Evolutionary conservation across 306 rosid genomes (phyloP).

Genomic region (Sphenostylis stenocarpa): DNA sequence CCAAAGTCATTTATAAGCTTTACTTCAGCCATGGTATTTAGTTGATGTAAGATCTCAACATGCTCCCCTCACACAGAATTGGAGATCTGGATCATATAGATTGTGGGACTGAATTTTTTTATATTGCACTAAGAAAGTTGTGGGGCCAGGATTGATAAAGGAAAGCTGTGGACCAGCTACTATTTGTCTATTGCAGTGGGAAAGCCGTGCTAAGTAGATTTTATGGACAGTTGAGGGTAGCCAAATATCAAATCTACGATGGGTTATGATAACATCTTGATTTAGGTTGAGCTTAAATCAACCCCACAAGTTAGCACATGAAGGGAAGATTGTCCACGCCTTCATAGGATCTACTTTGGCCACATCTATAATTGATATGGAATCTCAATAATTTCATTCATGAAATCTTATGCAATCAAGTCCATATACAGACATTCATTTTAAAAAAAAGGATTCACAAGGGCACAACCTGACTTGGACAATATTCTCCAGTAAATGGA

Average conservation of each 20-base stretch:
- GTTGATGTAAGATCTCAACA: not conserved
- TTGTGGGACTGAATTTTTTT: not conserved
- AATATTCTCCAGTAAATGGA: slow-evolving; percentile 18
- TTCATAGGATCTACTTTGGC: not conserved
- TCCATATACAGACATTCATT: slow-evolving; percentile 30
- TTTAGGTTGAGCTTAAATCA: not conserved
- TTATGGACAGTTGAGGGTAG: not conserved
- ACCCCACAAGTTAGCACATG: not conserved
- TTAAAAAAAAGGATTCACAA: slow-evolving; percentile 28
- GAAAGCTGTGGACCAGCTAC: not conserved
- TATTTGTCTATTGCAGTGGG: not conserved
- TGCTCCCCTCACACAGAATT: not conserved
- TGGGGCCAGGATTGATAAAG: not conserved
- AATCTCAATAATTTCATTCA: not conserved
- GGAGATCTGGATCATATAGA: not conserved
- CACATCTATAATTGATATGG: not conserved
- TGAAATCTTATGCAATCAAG: slow-evolving; percentile 8
- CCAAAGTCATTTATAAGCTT: not conserved
- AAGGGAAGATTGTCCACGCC: not conserved
- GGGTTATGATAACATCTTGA: not conserved
- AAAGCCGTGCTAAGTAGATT: not conserved
- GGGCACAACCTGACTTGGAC: not conserved
- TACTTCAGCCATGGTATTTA: not conserved
- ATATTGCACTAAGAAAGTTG: not conserved
- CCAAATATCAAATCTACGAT: not conserved